phyloP scores from a whole-genome alignment of 768 basidiomycete genomes.

The Chalciporus piperatus region DNA sequence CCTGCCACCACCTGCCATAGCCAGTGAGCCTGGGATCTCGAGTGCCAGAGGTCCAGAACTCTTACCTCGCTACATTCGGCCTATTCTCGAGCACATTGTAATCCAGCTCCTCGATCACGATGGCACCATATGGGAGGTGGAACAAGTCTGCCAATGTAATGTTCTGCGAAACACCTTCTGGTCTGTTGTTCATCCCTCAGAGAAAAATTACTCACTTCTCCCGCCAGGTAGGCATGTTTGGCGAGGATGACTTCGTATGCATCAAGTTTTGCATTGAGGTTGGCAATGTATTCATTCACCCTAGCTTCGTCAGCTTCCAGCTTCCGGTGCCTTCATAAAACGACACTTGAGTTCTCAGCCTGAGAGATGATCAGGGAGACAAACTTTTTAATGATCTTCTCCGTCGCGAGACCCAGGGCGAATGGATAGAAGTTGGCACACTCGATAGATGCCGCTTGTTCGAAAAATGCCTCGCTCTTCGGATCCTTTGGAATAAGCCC shows the following conservation, averaged over 20 bases:
- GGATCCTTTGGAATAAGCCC: constrained; percentile 18
- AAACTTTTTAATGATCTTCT: constrained; percentile 53
- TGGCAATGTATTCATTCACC: constrained; percentile 20
- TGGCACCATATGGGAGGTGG: constrained; percentile 41
- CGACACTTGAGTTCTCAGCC: constrained; percentile 1
- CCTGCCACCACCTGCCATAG: constrained; percentile 50
- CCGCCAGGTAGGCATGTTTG: constrained; percentile 54
- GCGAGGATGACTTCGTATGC: constrained; percentile 52
- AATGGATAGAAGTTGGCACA: constrained; percentile 46
- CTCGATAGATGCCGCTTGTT: constrained; percentile 24
- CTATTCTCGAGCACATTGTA: constrained; percentile 21
- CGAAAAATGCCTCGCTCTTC: constrained; percentile 15
- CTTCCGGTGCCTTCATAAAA: constrained; percentile 3
- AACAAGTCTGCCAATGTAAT: constrained; percentile 45
- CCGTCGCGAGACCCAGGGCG: constrained; percentile 40
- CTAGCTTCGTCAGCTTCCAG: constrained; percentile 19
- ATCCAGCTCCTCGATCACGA: constrained; percentile 23
- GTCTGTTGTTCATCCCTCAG: too few species aligned
- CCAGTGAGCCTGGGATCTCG: neutral
- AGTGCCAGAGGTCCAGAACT: too few species aligned
- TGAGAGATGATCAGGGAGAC: constrained; percentile 22
- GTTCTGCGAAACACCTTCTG: constrained; percentile 26
- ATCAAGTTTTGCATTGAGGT: constrained; percentile 41
- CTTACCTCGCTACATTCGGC: constrained; percentile 29
- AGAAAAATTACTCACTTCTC: constrained; percentile 40